phyloP scores from a whole-genome alignment of 495 filamentous ascomycete species.

The Darksidea phi region DNA sequence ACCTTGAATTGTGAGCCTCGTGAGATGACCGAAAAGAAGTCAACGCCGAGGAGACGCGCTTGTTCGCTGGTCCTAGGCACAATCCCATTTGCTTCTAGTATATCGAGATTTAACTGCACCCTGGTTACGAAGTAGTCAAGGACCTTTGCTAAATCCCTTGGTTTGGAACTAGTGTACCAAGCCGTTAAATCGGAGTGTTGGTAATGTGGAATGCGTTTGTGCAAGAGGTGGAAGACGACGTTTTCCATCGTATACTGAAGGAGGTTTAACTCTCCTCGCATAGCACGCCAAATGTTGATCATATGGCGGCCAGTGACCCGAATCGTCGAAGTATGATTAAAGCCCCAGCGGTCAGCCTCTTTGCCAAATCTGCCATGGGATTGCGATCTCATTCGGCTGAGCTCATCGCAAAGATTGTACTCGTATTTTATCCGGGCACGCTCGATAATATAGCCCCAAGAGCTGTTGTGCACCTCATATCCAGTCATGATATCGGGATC shows the following conservation, averaged over 20 bases:
- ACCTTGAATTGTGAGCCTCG: slow-evolving; percentile 97
- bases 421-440: slow-evolving; percentile 83
- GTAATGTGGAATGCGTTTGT: slow-evolving; percentile 90
- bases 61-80: slow-evolving; percentile 91
- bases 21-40: slow-evolving; percentile 93
- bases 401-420: slow-evolving; percentile 83
- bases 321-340: slow-evolving; percentile 84
- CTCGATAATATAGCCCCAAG: slow-evolving; percentile 95
- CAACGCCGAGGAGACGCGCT: slow-evolving; percentile 85
- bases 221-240: slow-evolving; percentile 87
- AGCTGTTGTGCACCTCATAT: slow-evolving; percentile 89
- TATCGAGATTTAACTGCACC: slow-evolving; percentile 82
- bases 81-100: slow-evolving; percentile 86
- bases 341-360: slow-evolving; percentile 86
- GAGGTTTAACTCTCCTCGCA: slow-evolving; percentile 85
- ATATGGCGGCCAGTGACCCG: slow-evolving; percentile 87
- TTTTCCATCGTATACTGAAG: slow-evolving; percentile 97
- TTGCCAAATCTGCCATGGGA: slow-evolving; percentile 80
- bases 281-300: slow-evolving; percentile 97
- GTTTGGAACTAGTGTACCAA: slow-evolving; percentile 72
- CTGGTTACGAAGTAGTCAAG: slow-evolving; percentile 75
- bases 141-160: slow-evolving; percentile 68
- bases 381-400: slow-evolving; percentile 81
- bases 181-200: slow-evolving; percentile 69
- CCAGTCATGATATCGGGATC: slow-evolving; percentile 95